A percentile compares a stretch with the other conserved stretches of the same genome.
Evolutionary conservation across 805 yeast species (phyloP).

Genomic region (Saturnispora quitensis): DNA sequence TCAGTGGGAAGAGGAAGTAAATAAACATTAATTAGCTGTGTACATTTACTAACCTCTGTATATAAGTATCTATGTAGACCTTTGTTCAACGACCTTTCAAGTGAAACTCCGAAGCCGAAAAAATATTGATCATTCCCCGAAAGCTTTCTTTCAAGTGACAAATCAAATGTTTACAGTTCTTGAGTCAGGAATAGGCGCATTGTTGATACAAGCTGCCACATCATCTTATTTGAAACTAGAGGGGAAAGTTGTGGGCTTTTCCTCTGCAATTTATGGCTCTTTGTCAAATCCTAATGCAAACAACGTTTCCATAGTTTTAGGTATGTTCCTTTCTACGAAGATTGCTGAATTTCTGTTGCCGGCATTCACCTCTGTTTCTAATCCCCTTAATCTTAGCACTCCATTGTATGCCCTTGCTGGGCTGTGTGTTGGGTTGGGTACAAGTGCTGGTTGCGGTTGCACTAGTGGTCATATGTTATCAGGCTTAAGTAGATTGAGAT

Average conservation of each 20-base stretch:
- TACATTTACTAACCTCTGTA: not conserved
- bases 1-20: slow-evolving; percentile 20
- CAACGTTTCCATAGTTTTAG: slow-evolving; percentile 28
- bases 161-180: slow-evolving; percentile 35
- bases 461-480: slow-evolving; percentile 48
- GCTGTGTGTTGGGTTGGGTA: slow-evolving; percentile 37
- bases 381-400: not conserved
- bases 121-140: not conserved
- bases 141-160: not conserved
- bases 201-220: slow-evolving; percentile 37
- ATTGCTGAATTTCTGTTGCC: slow-evolving; percentile 21
- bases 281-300: slow-evolving; percentile 20
- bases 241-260: slow-evolving; percentile 40
- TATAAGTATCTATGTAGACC: not conserved
- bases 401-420: slow-evolving; percentile 27
- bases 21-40: not conserved
- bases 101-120: not conserved
- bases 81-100: not conserved
- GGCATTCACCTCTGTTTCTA: slow-evolving; percentile 16
- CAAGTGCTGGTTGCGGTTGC: slow-evolving; percentile 41
- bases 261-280: slow-evolving; percentile 32
- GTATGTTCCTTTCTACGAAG: slow-evolving; percentile 27
- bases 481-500: slow-evolving; percentile 39
- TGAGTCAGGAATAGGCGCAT: slow-evolving; percentile 37
- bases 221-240: slow-evolving; percentile 31